These are phyloP conservation scores for Rauvolfia tetraphylla DNA, from an alignment of 257 asterid species.

Conservation along the genomic window DNA sequence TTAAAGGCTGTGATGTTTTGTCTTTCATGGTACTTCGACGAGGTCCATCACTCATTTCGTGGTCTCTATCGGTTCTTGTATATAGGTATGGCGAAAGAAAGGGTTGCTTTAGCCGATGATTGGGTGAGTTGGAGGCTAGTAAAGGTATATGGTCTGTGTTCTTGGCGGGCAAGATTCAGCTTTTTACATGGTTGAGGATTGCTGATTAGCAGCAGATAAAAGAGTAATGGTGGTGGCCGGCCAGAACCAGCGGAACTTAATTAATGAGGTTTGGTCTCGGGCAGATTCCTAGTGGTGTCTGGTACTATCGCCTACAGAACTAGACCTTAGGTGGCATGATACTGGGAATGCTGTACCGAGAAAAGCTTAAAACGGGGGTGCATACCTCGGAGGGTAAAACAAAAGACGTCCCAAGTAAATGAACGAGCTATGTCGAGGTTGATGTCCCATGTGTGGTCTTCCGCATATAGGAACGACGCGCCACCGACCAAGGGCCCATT, in stretches of 20 bases:
- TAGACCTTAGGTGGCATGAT: neutral
- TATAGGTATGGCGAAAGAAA: too few species aligned
- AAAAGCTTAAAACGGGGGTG: conserved; percentile 1
- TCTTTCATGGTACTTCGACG: neutral
- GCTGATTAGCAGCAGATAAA: neutral
- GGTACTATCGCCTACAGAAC: neutral
- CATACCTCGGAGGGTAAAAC: neutral
- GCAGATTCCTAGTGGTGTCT: neutral
- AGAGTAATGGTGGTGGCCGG: neutral
- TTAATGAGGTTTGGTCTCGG: neutral
- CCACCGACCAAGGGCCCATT: conserved; percentile 28
- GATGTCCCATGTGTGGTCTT: conserved; percentile 14
- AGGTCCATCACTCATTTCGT: too few species aligned
- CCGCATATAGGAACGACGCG: conserved; percentile 18
- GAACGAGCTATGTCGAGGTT: conserved; percentile 15
- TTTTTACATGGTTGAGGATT: neutral
- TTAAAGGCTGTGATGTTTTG: neutral
- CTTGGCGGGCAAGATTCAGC: neutral
- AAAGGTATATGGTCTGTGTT: conserved; percentile 7
- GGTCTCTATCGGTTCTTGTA: too few species aligned
- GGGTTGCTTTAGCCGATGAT: too few species aligned
- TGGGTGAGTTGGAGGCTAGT: neutral
- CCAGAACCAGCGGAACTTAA: neutral
- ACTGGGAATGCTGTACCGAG: neutral
- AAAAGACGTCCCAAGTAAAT: neutral